Percentiles rank a stretch among this genome's conserved stretches.
These are phyloP conservation scores for Nicotiana tomentosiformis DNA, from an alignment of 257 asterid genomes.

Conservation along the genomic window DNA sequence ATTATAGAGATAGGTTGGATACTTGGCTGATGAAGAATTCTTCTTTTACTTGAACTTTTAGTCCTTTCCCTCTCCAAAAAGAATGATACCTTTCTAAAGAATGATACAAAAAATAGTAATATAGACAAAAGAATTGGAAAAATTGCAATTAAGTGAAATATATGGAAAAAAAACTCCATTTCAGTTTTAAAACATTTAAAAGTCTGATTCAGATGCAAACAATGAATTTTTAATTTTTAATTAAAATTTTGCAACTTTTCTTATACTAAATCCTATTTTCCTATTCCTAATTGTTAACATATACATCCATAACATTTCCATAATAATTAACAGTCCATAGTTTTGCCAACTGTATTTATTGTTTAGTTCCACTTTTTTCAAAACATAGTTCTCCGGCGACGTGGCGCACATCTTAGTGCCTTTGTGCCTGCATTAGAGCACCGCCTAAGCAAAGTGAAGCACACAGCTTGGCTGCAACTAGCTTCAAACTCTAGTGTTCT, in stretches of 20 bases:
- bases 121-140: not conserved
- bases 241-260: not conserved
- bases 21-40: too few species aligned
- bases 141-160: not conserved
- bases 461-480: not conserved
- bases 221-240: not conserved
- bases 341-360: not conserved
- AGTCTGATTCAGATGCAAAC: not conserved
- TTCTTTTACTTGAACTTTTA: too few species aligned
- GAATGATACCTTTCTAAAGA: too few species aligned
- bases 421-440: not conserved
- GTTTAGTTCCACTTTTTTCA: not conserved
- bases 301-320: not conserved
- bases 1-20: too few species aligned
- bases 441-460: not conserved
- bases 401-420: not conserved
- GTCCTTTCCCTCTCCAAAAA: too few species aligned
- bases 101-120: not conserved
- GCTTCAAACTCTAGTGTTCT: not conserved
- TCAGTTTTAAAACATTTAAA: not conserved
- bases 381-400: not conserved
- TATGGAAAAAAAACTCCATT: not conserved
- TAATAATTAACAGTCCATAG: not conserved
- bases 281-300: not conserved
- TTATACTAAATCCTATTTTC: not conserved